Conservation (phyloP, 805 yeast genomes). For the Candida anglica region DNA sequence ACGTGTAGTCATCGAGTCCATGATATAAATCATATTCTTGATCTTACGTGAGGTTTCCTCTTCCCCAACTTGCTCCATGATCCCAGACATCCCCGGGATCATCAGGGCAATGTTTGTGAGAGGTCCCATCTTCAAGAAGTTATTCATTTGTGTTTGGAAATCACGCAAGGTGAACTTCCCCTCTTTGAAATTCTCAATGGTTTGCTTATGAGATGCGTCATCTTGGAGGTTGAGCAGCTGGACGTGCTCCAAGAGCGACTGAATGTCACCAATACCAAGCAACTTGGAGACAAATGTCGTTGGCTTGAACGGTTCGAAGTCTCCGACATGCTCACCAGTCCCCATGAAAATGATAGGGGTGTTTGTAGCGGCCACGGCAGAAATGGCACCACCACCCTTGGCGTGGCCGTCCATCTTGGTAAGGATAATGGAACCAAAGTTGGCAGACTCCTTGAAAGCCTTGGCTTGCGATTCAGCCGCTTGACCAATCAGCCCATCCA, state of each 20-base stretch:
- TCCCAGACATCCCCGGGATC: slow-evolving; percentile 86
- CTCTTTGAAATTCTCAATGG: slow-evolving; percentile 88
- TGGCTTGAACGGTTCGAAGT: slow-evolving; percentile 88
- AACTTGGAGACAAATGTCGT: slow-evolving; percentile 85
- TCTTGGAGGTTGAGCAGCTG: slow-evolving; percentile 69
- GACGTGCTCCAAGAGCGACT: slow-evolving; percentile 91
- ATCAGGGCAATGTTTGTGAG: slow-evolving; percentile 87
- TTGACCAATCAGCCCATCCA: slow-evolving; percentile 97
- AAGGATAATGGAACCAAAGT: slow-evolving; percentile 91
- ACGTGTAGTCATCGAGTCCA: slow-evolving; percentile 93
- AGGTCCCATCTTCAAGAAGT: slow-evolving; percentile 96
- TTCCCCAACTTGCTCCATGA: slow-evolving; percentile 85
- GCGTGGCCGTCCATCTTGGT: slow-evolving; percentile 99
- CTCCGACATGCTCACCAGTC: slow-evolving; percentile 96
- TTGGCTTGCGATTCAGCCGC: slow-evolving; percentile 94
- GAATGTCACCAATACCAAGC: slow-evolving; percentile 93
- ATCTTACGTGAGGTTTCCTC: slow-evolving; percentile 83
- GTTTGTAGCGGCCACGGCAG: slow-evolving; percentile 95
- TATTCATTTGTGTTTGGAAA: slow-evolving; percentile 91
- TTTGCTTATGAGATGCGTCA: slow-evolving; percentile 74
- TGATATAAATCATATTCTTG: slow-evolving; percentile 82
- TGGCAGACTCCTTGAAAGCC: slow-evolving; percentile 89
- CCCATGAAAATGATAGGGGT: slow-evolving; percentile 96
- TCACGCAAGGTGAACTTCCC: slow-evolving; percentile 92
- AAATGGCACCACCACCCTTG: slow-evolving; percentile 98